phyloP scores from a whole-genome alignment of 1,139 yeast genomes.

The Pneumocystis wakefieldiae region DNA sequence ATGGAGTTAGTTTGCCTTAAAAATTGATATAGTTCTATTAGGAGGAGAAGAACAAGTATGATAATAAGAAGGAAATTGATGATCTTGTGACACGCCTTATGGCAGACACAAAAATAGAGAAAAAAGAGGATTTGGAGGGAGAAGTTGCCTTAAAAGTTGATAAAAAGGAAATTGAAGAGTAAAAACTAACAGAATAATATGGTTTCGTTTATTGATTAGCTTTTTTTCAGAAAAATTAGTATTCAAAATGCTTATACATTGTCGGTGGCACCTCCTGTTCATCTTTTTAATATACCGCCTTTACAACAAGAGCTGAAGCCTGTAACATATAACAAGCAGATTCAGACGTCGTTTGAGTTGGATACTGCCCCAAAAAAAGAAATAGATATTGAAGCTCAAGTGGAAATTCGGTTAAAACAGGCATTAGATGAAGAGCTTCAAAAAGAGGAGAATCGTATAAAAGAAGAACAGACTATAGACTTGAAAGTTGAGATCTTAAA shows the following conservation, averaged over 20 bases:
- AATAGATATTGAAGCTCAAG: conserved; percentile 5
- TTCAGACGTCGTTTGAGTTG: background rate
- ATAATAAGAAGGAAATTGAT: conserved; percentile 13
- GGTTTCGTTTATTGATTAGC: background rate
- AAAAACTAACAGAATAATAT: background rate
- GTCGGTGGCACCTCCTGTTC: conserved; percentile 5
- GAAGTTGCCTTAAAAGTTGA: background rate
- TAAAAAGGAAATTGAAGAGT: background rate
- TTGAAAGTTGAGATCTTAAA: background rate
- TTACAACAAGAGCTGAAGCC: background rate
- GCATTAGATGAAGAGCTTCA: conserved; percentile 10
- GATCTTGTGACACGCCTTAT: conserved; percentile 15
- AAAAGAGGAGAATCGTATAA: background rate
- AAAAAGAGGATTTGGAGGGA: background rate
- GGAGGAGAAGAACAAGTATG: background rate
- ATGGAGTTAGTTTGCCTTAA: background rate
- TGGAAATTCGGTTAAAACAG: conserved; percentile 15
- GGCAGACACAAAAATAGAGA: conserved; percentile 7
- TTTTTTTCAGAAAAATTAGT: conserved; percentile 9
- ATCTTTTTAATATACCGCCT: background rate
- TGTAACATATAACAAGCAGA: background rate
- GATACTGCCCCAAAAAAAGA: background rate
- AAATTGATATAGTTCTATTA: background rate
- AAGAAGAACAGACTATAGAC: background rate
- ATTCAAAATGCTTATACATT: conserved; percentile 4